A percentile compares a stretch with the other conserved stretches of the same genome.
These are phyloP conservation scores for Pseudogymnoascus sp. DNA, from an alignment of 2,329 filamentous ascomycete genomes.

Conservation along the genomic window DNA sequence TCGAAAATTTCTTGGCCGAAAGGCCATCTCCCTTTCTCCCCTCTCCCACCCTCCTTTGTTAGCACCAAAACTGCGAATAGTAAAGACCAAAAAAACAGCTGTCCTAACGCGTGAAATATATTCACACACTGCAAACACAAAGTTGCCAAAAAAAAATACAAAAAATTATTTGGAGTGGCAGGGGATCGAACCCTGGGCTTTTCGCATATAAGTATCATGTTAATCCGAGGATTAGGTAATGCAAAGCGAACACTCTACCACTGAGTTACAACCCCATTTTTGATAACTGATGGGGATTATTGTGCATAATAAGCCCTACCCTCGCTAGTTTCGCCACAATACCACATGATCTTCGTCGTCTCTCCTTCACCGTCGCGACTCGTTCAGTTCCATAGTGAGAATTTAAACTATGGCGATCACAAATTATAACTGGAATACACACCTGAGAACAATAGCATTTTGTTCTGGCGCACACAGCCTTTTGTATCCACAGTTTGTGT, in stretches of 20 bases:
- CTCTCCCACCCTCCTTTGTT: not conserved
- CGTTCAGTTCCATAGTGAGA: too few species aligned
- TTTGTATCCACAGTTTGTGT: not conserved
- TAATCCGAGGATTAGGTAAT: conserved; percentile 8
- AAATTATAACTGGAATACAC: not conserved
- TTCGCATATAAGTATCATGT: conserved; percentile 9
- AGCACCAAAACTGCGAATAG: not conserved
- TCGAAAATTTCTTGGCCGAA: not conserved
- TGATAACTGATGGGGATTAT: not conserved
- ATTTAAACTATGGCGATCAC: too few species aligned
- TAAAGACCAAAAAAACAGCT: not conserved
- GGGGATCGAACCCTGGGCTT: conserved; percentile 10
- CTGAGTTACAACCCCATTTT: conserved; percentile 9
- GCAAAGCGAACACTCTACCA: conserved; percentile 10
- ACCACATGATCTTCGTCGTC: too few species aligned
- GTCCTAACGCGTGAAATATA: not conserved
- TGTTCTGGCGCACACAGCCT: too few species aligned
- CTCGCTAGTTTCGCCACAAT: not conserved
- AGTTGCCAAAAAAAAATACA: not conserved
- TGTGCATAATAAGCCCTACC: not conserved
- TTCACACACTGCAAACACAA: not conserved
- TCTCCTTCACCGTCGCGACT: too few species aligned
- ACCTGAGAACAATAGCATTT: not conserved
- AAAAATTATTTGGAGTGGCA: conserved; percentile 3
- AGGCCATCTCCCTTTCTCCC: not conserved